Conservation (phyloP, 73 alveolate genomes). For the Urostyla sp. region DNA sequence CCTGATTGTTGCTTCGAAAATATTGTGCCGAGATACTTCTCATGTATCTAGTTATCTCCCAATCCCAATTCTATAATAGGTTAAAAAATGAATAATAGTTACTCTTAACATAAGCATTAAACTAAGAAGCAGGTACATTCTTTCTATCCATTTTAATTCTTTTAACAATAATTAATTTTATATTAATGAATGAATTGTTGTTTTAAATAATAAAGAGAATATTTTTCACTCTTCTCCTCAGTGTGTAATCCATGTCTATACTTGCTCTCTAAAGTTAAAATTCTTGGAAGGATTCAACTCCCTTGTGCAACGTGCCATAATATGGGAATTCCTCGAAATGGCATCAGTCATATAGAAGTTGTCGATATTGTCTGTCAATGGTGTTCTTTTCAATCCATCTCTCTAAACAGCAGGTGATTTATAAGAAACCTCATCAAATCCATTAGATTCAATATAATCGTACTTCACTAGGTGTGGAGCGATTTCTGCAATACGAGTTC, state of each 20-base stretch:
- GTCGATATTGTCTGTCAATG: slow-evolving; percentile 73
- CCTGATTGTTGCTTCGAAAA: slow-evolving; percentile 61
- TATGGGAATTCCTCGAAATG: slow-evolving; percentile 77
- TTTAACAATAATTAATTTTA: too few relatives aligned
- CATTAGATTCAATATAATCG: slow-evolving; percentile 82
- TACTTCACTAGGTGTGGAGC: slow-evolving; percentile 92
- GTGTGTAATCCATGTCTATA: slow-evolving; percentile 51
- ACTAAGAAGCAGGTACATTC: slow-evolving; percentile 37
- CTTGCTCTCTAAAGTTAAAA: slow-evolving; percentile 59
- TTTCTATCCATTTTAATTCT: background rate
- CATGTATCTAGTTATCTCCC: slow-evolving; percentile 30
- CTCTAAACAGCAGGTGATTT: background rate
- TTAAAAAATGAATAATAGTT: background rate
- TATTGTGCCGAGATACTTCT: slow-evolving; percentile 62
- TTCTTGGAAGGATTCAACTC: slow-evolving; percentile 67
- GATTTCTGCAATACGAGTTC: slow-evolving; percentile 87
- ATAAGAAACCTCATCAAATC: slow-evolving; percentile 73
- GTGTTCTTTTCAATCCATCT: slow-evolving; percentile 52
- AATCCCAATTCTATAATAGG: slow-evolving; percentile 36
- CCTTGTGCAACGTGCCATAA: slow-evolving; percentile 92
- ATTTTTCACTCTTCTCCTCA: background rate
- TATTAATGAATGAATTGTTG: too few relatives aligned
- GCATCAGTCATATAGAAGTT: slow-evolving; percentile 94
- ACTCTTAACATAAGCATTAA: slow-evolving; percentile 50
- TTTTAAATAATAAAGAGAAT: background rate